Evolutionary conservation across 306 rosid species (phyloP), one percentile per base, ranked within the genome.

Genomic region (Cucumis cinereus): DNA sequence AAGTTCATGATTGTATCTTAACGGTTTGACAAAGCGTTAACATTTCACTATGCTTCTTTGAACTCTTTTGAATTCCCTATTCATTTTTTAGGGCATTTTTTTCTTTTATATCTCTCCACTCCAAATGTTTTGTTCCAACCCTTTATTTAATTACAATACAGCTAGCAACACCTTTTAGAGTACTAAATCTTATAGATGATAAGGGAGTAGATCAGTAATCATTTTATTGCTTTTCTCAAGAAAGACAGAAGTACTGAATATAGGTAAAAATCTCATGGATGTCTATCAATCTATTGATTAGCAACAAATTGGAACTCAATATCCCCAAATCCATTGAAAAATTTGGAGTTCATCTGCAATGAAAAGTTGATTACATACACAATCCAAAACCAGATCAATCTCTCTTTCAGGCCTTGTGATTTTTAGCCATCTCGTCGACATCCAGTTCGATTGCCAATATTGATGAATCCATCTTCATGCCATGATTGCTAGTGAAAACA

Each of bases 391-490:
- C 77, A 83, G 79, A 76, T 73, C 24, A 8, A 22, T 68, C 60
- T 83, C 79, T 72, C 40, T 57, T 83, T 86, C 82, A 90, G 73
- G 83, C 81, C 83, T 87, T 89, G 89, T 87, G 91, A 80, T 77
- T 88, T 83, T 84, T 95, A 19, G 96, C 90, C 97, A 95, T 89
- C 85, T 95, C 98, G 54, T 90, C 96, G 2, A 95, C 87, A 52
- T 95, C 96, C 77, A 95, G 85, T 76, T 95, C 99, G 33, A 95
- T 86, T 82, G 86, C 86, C 88, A 92, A 80, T 79, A 95, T 86
- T 0, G 99, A 85, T 8, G 87, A 79, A 78, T 95, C 99, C 82
- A 68, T 79, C 50, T 45, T 80, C 97, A 89, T 88, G 88, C 99
- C 74, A 36, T 58, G 84, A 73, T 71, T 47, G 84, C 99, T 95